These are phyloP conservation scores for Citrullus colocynthis DNA, from an alignment of 306 rosid genomes.

Conservation along the genomic window DNA sequence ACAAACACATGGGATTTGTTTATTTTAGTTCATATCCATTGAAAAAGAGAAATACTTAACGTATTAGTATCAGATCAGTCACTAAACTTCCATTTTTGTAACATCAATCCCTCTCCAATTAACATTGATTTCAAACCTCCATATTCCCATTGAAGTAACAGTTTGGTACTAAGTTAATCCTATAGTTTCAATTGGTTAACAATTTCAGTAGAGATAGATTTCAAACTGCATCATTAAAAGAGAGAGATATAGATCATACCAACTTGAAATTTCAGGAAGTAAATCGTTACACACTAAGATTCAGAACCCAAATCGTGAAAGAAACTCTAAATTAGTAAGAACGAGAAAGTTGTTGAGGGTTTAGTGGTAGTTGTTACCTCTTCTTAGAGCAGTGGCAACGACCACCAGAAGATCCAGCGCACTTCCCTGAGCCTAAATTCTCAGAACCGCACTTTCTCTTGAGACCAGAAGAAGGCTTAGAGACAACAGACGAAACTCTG, in stretches of 20 bases:
- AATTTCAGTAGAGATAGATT: background rate
- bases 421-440: conserved; percentile 52
- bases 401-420: conserved; percentile 44
- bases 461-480: conserved; percentile 44
- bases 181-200: background rate
- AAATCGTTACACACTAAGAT: background rate
- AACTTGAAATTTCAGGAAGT: background rate
- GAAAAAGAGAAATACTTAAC: background rate
- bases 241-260: background rate
- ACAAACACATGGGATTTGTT: background rate
- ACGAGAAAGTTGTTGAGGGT: background rate
- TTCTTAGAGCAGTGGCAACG: conserved; percentile 82
- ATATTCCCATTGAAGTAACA: too few relatives aligned
- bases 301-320: background rate
- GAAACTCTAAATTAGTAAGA: background rate
- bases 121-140: too few relatives aligned
- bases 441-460: conserved; percentile 77
- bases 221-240: background rate
- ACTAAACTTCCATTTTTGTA: too few relatives aligned
- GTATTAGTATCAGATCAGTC: background rate
- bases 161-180: background rate
- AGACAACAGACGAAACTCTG: conserved; percentile 40
- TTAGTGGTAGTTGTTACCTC: conserved; percentile 21
- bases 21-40: background rate
- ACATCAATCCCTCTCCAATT: background rate